A percentile compares a stretch with the other conserved stretches of the same genome.
Evolutionary conservation across 2,329 filamentous ascomycete genomes (phyloP).

Genomic region (Fusarium nematophilum): DNA sequence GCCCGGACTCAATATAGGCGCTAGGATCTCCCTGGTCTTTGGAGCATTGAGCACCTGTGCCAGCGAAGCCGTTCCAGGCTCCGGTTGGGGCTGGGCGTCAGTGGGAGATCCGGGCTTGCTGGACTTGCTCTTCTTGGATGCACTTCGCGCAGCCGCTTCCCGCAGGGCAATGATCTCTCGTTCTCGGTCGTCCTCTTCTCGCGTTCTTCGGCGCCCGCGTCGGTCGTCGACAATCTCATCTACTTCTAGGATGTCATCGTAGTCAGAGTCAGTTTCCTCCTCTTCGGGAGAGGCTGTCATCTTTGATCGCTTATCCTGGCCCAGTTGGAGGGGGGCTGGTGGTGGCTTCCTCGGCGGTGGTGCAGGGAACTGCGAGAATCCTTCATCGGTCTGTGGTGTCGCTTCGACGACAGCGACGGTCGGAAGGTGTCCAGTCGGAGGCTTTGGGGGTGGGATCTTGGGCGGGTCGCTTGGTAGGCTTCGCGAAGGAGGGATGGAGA

Average conservation of each 20-base stretch:
- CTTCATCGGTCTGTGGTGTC: conserved; percentile 58
- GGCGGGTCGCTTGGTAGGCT: conserved; percentile 65
- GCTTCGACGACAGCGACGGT: conserved; percentile 56
- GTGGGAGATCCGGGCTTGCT: conserved; percentile 44
- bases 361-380: conserved; percentile 63
- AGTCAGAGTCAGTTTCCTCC: conserved; percentile 80
- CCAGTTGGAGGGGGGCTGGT: conserved; percentile 83
- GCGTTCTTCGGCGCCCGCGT: conserved; percentile 83
- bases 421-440: conserved; percentile 54
- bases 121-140: conserved; percentile 77
- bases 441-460: conserved; percentile 63
- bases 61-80: conserved; percentile 61
- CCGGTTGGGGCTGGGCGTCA: conserved; percentile 49
- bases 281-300: conserved; percentile 58
- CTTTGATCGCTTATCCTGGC: conserved; percentile 40
- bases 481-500: conserved; percentile 66
- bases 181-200: conserved; percentile 86
- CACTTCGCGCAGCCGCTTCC: conserved; percentile 76
- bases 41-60: conserved; percentile 61
- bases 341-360: conserved; percentile 82
- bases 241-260: conserved; percentile 80
- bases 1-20: conserved; percentile 67
- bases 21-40: conserved; percentile 48
- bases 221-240: conserved; percentile 70
- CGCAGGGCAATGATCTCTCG: conserved; percentile 75